Evolutionary conservation across 352 stramenopile species (phyloP), one percentile per base, ranked within the genome.

Genomic region (Pythium dissimile): DNA sequence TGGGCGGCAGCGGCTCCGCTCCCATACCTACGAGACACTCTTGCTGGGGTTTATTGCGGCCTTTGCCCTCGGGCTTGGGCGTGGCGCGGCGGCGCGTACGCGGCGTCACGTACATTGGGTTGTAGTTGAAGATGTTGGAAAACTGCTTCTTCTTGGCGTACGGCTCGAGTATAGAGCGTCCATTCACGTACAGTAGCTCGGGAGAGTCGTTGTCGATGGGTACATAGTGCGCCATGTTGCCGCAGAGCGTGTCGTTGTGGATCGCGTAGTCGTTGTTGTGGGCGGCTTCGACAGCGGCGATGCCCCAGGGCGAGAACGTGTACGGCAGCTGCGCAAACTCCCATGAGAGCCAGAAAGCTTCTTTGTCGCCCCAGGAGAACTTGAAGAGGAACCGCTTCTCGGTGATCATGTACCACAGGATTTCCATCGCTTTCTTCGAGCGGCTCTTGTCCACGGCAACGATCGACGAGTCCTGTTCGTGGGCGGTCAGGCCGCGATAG

Each of bases 391-490:
- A 88, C n/a, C 80, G 78, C 47, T 78, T 67, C 37, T 84, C 56
- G 0, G 76, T 81, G 41, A 89, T 84, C 15, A 92, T 64, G 44
- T 75, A 83, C 77, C 75, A 88, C 26, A 92, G 52, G 35, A 90
- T 72, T 1, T 81, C 71, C 54, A 87, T 67, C 1, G 78, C 75
- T 28, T 75, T 67, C 7, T 57, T 64, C 3, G 65, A 63, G 15
- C 72, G 55, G 27, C 64, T 51, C 63, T 90, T 92, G 58, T 92
- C 75, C 26, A 92, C 72, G 2, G 80, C 55, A 12, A 92, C 39
- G 56, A 92, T 86, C 8, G 76, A 90, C 8, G 80, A 89, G 56
- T 90, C 82, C 53, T 87, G 72, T 37, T 90, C 77, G 42, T 89
- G 77, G 20, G 70, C 77, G 6, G 72, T 88, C 26, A 69, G 43